phyloP scores from a whole-genome alignment of 306 rosid species.

The Vigna reflexopilosa region DNA sequence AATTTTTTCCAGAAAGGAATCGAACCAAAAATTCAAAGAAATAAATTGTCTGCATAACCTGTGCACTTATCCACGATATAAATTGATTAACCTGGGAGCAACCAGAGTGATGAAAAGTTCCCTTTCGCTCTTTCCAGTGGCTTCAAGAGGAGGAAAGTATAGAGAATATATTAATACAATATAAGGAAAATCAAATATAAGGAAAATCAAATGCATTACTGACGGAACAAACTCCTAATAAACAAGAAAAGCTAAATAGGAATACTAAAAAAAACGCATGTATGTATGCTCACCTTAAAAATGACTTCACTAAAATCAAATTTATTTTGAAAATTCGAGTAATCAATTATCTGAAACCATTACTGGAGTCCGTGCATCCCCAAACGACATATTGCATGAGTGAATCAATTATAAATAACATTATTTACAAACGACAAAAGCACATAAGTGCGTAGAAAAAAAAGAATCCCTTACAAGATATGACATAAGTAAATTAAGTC shows the following conservation, averaged over 20 bases:
- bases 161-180: constrained; percentile 37
- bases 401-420: constrained; percentile 6
- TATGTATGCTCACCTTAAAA: background rate
- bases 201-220: constrained; percentile 41
- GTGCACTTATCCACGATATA: constrained; percentile 47
- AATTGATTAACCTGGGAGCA: constrained; percentile 53
- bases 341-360: constrained; percentile 20
- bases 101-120: constrained; percentile 49
- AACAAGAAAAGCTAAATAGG: constrained; percentile 12
- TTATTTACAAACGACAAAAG: constrained; percentile 30
- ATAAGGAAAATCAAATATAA: constrained; percentile 51
- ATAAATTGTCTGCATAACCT: constrained; percentile 44
- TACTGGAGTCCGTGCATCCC: constrained; percentile 27
- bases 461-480: constrained; percentile 27
- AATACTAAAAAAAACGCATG: background rate
- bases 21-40: constrained; percentile 34
- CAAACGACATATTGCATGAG: constrained; percentile 12
- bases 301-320: constrained; percentile 31
- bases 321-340: constrained; percentile 31
- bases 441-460: background rate
- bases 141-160: constrained; percentile 48
- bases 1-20: constrained; percentile 40
- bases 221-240: constrained; percentile 22
- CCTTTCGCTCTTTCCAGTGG: constrained; percentile 55
- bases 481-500: constrained; percentile 27